A percentile compares a stretch with the other conserved stretches of the same genome.
Conservation (phyloP, 176 grass and related monocot genomes). For the Oryza meridionalis region DNA sequence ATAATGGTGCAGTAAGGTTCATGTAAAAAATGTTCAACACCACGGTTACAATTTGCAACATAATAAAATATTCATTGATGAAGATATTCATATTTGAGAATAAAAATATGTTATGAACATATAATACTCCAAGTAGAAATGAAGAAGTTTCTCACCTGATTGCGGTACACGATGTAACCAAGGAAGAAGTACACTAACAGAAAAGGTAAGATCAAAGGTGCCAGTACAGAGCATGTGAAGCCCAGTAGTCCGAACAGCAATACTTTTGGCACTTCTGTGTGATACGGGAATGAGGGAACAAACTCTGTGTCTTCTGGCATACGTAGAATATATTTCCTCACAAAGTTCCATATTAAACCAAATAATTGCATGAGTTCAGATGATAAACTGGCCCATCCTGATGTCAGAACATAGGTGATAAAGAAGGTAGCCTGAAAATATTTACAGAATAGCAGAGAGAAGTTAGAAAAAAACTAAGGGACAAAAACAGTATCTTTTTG, state of each 20-base stretch:
- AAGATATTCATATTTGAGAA: neutral
- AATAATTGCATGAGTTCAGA: slow-evolving; percentile 92
- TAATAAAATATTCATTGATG: slow-evolving; percentile 4
- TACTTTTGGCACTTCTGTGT: slow-evolving; percentile 94
- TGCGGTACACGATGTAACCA: slow-evolving; percentile 89
- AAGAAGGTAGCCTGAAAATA: slow-evolving; percentile 90
- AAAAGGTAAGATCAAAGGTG: slow-evolving; percentile 92
- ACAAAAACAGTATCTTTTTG: slow-evolving; percentile 3
- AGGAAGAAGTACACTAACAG: slow-evolving; percentile 94
- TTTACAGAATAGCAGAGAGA: slow-evolving; percentile 26
- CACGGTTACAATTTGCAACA: neutral
- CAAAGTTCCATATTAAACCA: slow-evolving; percentile 69
- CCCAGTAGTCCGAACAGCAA: slow-evolving; percentile 83
- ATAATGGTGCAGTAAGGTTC: neutral
- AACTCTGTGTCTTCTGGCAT: slow-evolving; percentile 64
- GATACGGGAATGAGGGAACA: slow-evolving; percentile 82
- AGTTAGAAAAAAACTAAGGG: slow-evolving; percentile 9
- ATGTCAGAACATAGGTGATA: slow-evolving; percentile 97
- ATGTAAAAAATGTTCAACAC: neutral
- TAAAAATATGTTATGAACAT: neutral
- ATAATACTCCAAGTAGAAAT: neutral
- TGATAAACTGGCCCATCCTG: slow-evolving; percentile 95
- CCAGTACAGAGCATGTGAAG: slow-evolving; percentile 82
- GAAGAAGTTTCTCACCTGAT: slow-evolving; percentile 65
- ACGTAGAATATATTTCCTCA: slow-evolving; percentile 77